phyloP scores from a whole-genome alignment of 768 basidiomycete species.

The Dendrothele bispora region DNA sequence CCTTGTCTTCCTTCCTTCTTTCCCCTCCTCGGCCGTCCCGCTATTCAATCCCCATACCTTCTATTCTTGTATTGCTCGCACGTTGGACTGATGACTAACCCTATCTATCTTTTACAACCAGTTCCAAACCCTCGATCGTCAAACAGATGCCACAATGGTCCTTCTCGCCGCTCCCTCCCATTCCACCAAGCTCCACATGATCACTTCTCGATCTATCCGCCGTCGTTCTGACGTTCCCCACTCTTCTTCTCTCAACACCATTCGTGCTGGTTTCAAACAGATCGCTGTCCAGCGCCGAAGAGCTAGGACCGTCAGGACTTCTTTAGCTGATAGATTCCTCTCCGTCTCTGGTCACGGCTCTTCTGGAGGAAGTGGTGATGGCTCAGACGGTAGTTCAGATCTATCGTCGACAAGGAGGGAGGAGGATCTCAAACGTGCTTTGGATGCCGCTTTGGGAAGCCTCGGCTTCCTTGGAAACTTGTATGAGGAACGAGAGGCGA shows the following conservation, averaged over 20 bases:
- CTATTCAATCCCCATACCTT: no score
- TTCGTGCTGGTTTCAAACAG: slow-evolving; percentile 59
- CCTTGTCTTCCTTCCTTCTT: no score
- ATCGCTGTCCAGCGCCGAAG: slow-evolving; percentile 56
- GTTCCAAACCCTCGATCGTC: slow-evolving; percentile 79
- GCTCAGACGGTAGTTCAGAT: slow-evolving; percentile 57
- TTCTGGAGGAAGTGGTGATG: slow-evolving; percentile 38
- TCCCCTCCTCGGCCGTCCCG: no score
- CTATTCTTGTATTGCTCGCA: background rate
- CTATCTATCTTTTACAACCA: slow-evolving; percentile 29
- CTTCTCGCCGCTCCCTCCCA: slow-evolving; percentile 77
- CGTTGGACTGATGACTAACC: slow-evolving; percentile 2
- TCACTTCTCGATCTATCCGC: slow-evolving; percentile 70
- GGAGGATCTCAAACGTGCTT: slow-evolving; percentile 64
- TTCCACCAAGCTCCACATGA: slow-evolving; percentile 59
- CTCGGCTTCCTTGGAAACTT: slow-evolving; percentile 61
- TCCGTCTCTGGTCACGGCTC: no score
- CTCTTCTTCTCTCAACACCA: slow-evolving; percentile 48
- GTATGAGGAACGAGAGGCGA: slow-evolving; percentile 65
- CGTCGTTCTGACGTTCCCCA: slow-evolving; percentile 47
- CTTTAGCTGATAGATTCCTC: slow-evolving; percentile 50
- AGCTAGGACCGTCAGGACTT: slow-evolving; percentile 41
- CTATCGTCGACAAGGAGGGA: slow-evolving; percentile 50
- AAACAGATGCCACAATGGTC: slow-evolving; percentile 78
- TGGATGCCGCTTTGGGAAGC: slow-evolving; percentile 69